Evolutionary conservation across 345 rosid genomes (phyloP).

Genomic region (Punica granatum): DNA sequence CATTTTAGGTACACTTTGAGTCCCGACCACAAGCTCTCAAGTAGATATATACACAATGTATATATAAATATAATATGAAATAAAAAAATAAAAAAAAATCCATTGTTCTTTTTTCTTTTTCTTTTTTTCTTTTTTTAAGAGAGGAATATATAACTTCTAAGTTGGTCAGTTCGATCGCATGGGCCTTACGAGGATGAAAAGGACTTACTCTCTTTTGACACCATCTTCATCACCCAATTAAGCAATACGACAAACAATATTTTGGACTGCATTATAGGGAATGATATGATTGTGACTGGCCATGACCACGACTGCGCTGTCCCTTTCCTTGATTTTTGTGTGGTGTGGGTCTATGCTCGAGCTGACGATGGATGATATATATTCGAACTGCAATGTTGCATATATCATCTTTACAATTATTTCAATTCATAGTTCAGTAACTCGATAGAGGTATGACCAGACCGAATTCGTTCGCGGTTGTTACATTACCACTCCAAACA

Average conservation of each 20-base stretch:
- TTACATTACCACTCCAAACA: no score
- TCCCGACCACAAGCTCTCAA: not conserved
- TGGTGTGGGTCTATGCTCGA: not conserved
- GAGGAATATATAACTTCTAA: no score
- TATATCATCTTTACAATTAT: no score
- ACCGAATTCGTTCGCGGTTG: no score
- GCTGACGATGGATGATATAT: not conserved
- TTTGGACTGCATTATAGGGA: not conserved
- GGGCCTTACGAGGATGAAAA: not conserved
- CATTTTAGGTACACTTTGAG: not conserved
- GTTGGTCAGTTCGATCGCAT: not conserved
- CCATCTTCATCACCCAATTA: not conserved
- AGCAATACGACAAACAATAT: not conserved
- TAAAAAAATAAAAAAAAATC: not conserved
- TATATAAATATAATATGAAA: not conserved
- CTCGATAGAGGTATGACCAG: no score
- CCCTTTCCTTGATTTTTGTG: not conserved
- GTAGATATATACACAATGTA: not conserved
- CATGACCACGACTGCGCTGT: not conserved
- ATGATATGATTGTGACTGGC: constrained; percentile 1
- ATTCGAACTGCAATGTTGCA: not conserved
- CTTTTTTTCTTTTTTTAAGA: no score
- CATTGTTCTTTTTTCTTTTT: no score
- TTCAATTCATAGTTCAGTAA: no score
- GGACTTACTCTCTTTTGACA: not conserved